These are phyloP conservation scores for Tripidium arundinaceum DNA, from an alignment of 202 grass and related monocot genomes.

Conservation along the genomic window DNA sequence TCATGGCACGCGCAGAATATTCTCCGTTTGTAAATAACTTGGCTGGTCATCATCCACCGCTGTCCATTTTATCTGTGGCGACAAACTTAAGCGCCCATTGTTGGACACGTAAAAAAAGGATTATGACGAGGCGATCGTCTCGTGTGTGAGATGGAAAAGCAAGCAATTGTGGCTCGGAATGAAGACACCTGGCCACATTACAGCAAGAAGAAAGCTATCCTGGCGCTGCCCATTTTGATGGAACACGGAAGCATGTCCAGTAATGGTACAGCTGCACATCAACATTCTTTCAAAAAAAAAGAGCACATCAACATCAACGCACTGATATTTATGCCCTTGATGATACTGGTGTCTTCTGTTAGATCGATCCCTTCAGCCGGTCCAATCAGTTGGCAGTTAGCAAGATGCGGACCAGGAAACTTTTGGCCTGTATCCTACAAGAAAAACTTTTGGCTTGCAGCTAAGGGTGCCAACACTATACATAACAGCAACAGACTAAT, in stretches of 20 bases:
- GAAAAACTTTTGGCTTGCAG: neutral
- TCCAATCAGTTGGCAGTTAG: conserved; percentile 16
- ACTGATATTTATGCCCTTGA: conserved; percentile 28
- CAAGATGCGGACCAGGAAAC: conserved; percentile 11
- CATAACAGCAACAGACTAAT: neutral
- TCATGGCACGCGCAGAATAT: neutral
- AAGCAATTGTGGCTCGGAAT: conserved; percentile 37
- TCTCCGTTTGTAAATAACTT: neutral
- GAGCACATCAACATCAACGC: conserved; percentile 23
- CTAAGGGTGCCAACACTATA: neutral
- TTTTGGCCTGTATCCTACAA: conserved; percentile 5
- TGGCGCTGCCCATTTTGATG: neutral
- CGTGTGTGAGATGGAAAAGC: neutral
- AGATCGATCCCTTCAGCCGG: conserved; percentile 15
- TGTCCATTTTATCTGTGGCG: conserved; percentile 27
- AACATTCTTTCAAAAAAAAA: neutral
- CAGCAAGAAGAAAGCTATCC: conserved; percentile 44
- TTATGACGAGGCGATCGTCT: neutral
- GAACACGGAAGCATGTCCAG: neutral
- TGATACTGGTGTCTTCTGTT: conserved; percentile 3
- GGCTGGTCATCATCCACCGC: conserved; percentile 33
- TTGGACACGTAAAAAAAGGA: neutral
- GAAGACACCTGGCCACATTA: conserved; percentile 30
- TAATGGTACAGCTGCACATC: neutral
- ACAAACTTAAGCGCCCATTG: neutral